Conservation (phyloP, 805 yeast species). For the Candida suzukii region DNA sequence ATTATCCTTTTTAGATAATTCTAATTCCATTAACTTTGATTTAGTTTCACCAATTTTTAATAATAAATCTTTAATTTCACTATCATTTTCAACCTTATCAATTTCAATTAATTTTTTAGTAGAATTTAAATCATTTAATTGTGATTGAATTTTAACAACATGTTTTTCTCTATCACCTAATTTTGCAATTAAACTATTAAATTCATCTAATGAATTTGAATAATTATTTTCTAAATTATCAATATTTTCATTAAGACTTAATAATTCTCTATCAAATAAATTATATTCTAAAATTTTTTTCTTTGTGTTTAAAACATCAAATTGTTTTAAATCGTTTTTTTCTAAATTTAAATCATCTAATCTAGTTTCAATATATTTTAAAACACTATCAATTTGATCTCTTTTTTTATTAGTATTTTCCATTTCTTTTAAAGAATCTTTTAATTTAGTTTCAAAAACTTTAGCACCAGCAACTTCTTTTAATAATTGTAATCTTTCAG, state of each 20-base stretch:
- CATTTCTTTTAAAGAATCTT: slow-evolving; percentile 78
- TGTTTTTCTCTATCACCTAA: slow-evolving; percentile 55
- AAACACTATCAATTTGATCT: slow-evolving; percentile 66
- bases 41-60: slow-evolving; percentile 41
- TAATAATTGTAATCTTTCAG: slow-evolving; percentile 68
- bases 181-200: slow-evolving; percentile 46
- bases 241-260: slow-evolving; percentile 50
- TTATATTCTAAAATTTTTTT: slow-evolving; percentile 70
- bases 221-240: slow-evolving; percentile 57
- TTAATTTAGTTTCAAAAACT: slow-evolving; percentile 75
- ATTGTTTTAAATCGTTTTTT: slow-evolving; percentile 64
- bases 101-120: slow-evolving; percentile 42
- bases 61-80: slow-evolving; percentile 42
- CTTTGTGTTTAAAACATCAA: slow-evolving; percentile 57
- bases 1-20: slow-evolving; percentile 25
- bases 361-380: slow-evolving; percentile 62
- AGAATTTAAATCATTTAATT: slow-evolving; percentile 40
- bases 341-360: slow-evolving; percentile 76
- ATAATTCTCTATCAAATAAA: slow-evolving; percentile 69
- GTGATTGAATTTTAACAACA: slow-evolving; percentile 36
- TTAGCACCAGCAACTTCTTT: slow-evolving; percentile 95
- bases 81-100: slow-evolving; percentile 49
- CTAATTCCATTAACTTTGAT: slow-evolving; percentile 37
- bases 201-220: slow-evolving; percentile 39
- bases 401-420: slow-evolving; percentile 60